Percentiles rank a stretch among this genome's conserved stretches.
These are phyloP conservation scores for Geotrichum histeridarum DNA, from an alignment of 1,139 yeast genomes.

Conservation along the genomic window DNA sequence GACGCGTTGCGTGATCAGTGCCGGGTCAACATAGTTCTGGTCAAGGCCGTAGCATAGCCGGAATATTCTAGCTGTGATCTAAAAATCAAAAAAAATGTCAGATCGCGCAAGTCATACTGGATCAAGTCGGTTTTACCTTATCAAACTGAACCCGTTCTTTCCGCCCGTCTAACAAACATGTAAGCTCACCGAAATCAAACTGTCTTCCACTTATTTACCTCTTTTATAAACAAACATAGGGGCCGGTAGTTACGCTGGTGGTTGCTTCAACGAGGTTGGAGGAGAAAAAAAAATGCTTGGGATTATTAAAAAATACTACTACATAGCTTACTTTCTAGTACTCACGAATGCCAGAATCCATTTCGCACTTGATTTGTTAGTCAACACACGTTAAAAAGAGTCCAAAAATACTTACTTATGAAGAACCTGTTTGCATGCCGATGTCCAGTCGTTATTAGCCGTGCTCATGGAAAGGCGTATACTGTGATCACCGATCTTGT, in stretches of 20 bases:
- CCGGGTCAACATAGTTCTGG: slow-evolving; percentile 61
- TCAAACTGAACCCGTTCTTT: slow-evolving; percentile 71
- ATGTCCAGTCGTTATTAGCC: slow-evolving; percentile 80
- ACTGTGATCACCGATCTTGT: slow-evolving; percentile 71
- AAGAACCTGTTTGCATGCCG: slow-evolving; percentile 75
- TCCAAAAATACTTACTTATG: slow-evolving; percentile 44
- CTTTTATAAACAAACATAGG: slow-evolving; percentile 43
- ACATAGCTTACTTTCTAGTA: slow-evolving; percentile 17
- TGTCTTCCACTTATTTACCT: slow-evolving; percentile 18
- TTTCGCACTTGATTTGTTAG: slow-evolving; percentile 27
- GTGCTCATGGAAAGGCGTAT: slow-evolving; percentile 61
- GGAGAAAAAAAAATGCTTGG: background rate
- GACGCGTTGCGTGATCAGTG: slow-evolving; percentile 64
- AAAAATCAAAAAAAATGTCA: no score
- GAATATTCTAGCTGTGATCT: slow-evolving; percentile 49
- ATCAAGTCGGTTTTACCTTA: slow-evolving; percentile 28
- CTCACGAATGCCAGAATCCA: slow-evolving; percentile 41
- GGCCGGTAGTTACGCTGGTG: background rate
- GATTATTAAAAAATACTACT: background rate
- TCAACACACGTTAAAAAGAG: background rate
- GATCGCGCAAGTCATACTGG: background rate
- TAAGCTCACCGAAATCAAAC: background rate
- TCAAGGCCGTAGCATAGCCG: slow-evolving; percentile 61
- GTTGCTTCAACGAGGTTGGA: background rate
- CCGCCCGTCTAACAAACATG: slow-evolving; percentile 47